Conservation (phyloP, 176 grass and related monocot genomes). For the Juncus inflexus region DNA sequence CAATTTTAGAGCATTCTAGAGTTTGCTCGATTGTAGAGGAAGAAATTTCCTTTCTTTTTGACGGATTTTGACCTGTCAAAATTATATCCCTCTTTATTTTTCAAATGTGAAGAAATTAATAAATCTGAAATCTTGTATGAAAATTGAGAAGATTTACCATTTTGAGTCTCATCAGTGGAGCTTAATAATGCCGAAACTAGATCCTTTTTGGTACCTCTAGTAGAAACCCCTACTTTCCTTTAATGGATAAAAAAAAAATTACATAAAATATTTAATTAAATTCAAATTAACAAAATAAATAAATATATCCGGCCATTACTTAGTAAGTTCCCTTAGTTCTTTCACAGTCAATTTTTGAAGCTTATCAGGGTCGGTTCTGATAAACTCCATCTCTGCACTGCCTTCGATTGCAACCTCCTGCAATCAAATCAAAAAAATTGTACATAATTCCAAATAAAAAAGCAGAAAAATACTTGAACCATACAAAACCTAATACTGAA, state of each 20-base stretch:
- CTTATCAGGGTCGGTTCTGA: constrained; percentile 47
- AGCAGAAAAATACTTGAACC: neutral
- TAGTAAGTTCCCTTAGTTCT: constrained; percentile 65
- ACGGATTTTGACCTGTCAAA: constrained; percentile 37
- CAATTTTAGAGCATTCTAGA: constrained; percentile 30
- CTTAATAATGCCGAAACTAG: constrained; percentile 56
- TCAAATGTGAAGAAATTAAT: neutral
- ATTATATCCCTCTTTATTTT: neutral
- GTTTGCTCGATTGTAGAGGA: constrained; percentile 46
- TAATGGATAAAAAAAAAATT: constrained; percentile 9
- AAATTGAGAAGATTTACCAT: constrained; percentile 33
- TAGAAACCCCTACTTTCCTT: constrained; percentile 27
- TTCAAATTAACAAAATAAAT: constrained; percentile 1
- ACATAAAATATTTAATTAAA: neutral
- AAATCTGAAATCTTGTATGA: neutral
- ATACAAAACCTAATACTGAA: constrained; percentile 6
- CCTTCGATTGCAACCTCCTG: constrained; percentile 52
- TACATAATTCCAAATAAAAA: neutral
- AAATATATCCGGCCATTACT: constrained; percentile 39
- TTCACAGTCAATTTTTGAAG: constrained; percentile 76
- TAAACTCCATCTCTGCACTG: constrained; percentile 37
- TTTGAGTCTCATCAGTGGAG: constrained; percentile 30
- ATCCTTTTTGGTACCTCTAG: constrained; percentile 74
- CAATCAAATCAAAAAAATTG: neutral
- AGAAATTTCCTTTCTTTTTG: constrained; percentile 62